phyloP scores from a whole-genome alignment of 1,139 yeast species.

The Blastobotrys indianensis region DNA sequence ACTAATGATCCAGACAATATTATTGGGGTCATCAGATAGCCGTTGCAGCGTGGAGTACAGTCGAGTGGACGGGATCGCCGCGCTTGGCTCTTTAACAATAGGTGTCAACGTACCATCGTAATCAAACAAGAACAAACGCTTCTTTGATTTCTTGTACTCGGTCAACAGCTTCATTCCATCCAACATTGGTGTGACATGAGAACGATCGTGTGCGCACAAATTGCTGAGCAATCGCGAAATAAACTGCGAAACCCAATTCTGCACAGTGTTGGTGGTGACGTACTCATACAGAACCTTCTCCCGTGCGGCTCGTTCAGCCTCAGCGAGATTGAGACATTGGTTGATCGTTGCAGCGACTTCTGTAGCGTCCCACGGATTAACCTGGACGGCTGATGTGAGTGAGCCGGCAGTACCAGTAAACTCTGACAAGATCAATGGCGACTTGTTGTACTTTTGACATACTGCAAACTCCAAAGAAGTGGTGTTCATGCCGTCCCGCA shows the following conservation, averaged over 20 bases:
- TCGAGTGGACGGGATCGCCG: slow-evolving; percentile 87
- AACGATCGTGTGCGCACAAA: slow-evolving; percentile 39
- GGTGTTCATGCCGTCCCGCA: slow-evolving; percentile 95
- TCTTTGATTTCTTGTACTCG: slow-evolving; percentile 50
- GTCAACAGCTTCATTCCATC: slow-evolving; percentile 57
- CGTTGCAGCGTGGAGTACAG: slow-evolving; percentile 54
- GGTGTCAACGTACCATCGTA: slow-evolving; percentile 97
- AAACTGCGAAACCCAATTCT: slow-evolving; percentile 71
- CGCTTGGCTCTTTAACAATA: slow-evolving; percentile 94
- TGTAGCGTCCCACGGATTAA: slow-evolving; percentile 95
- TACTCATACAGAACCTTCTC: slow-evolving; percentile 53
- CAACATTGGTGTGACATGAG: slow-evolving; percentile 74
- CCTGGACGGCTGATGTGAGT: slow-evolving; percentile 70
- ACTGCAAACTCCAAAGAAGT: slow-evolving; percentile 89
- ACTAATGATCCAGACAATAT: slow-evolving; percentile 90
- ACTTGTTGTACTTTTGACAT: slow-evolving; percentile 66
- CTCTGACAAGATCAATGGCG: slow-evolving; percentile 82
- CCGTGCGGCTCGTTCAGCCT: slow-evolving; percentile 21
- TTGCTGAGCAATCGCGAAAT: slow-evolving; percentile 50
- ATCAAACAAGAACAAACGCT: slow-evolving; percentile 83
- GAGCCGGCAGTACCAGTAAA: slow-evolving; percentile 89
- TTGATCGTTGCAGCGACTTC: slow-evolving; percentile 85
- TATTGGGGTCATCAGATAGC: slow-evolving; percentile 68
- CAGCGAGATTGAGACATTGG: slow-evolving; percentile 43
- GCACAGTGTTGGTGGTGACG: slow-evolving; percentile 69